Evolutionary conservation across 1,284 basidiomycete genomes (phyloP), one percentile per base, ranked within the genome.

Genomic region (Ceratorhiza oryzae-sativae): DNA sequence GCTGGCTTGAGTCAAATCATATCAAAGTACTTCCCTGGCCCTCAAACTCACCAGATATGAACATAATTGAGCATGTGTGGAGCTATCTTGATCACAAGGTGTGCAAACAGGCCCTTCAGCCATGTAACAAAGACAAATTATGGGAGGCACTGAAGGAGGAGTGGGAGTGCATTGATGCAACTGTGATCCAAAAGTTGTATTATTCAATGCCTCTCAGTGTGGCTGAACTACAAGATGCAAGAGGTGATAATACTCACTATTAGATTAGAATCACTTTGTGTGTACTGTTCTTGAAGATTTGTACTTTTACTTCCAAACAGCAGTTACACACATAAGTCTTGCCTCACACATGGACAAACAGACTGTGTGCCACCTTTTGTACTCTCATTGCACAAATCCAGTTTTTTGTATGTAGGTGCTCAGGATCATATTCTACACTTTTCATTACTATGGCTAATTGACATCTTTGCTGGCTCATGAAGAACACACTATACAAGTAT

Each of bases 111-210:
- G 36, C 36, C 36, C 6, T 13, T 39, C 36, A 13, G 13, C 36
- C 36, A 39, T 13, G 13, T 39, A 39, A 39, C 36, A 39, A 39
- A 15, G 39, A 60, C 36, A 36, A 39, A 15, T 32, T 60, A 18
- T 60, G 58, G 58, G 58, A 60, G 36, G 58, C 58, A n/a, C 20
- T 60, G 58, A 25, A 60, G 58, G 58, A 60, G 39, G 58, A 60
- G 25, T 60, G 58, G 58, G 39, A 61, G 6, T 46, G 59, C 41
- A 61, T 61, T 32, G 25, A 45, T 48, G 12, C 18, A 8, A 10
- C 20, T 27, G 39, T 45, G 20, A 45, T 61, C 20, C 30, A 45
- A n/a, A 61, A 61, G 12, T 30, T 61, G 59, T 61, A 61, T 25
- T 18, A 23, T 45, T 61, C 59, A 25, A 45, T 45, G 41, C 6